Evolutionary conservation across 108 stramenopile genomes (phyloP).

Genomic region (Skeletonema tropicum): DNA sequence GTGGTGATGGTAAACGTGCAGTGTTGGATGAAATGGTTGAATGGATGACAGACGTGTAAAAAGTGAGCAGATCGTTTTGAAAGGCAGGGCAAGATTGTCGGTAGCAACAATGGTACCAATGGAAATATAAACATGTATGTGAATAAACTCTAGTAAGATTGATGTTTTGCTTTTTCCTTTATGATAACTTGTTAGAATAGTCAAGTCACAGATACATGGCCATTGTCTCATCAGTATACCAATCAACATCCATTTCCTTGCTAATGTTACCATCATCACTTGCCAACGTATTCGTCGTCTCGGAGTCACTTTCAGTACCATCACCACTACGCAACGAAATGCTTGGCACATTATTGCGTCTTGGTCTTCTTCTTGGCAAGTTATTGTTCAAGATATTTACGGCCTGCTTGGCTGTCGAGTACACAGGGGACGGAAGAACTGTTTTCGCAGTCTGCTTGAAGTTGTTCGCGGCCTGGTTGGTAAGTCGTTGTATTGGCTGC

Average conservation of each 20-base stretch:
- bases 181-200: not conserved
- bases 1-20: not conserved
- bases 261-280: not conserved
- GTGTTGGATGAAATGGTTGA: not conserved
- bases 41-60: not conserved
- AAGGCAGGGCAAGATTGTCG: not conserved
- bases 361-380: not conserved
- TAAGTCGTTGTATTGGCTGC: constrained; percentile 17
- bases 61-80: not conserved
- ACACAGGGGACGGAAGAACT: constrained; percentile 15
- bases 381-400: constrained; percentile 4
- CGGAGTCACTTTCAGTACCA: not conserved
- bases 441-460: constrained; percentile 29
- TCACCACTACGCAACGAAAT: not conserved
- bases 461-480: constrained; percentile 2
- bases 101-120: not conserved
- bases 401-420: constrained; percentile 16
- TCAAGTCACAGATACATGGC: constrained; percentile 57
- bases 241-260: constrained; percentile 41
- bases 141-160: not conserved
- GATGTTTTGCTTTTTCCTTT: not conserved
- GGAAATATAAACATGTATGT: not conserved
- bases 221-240: constrained; percentile 82
- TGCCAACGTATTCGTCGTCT: not conserved
- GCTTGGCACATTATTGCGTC: not conserved